Percentiles rank a stretch among this genome's conserved stretches.
Conservation (phyloP, 345 rosid genomes). For the Angophora floribunda region DNA sequence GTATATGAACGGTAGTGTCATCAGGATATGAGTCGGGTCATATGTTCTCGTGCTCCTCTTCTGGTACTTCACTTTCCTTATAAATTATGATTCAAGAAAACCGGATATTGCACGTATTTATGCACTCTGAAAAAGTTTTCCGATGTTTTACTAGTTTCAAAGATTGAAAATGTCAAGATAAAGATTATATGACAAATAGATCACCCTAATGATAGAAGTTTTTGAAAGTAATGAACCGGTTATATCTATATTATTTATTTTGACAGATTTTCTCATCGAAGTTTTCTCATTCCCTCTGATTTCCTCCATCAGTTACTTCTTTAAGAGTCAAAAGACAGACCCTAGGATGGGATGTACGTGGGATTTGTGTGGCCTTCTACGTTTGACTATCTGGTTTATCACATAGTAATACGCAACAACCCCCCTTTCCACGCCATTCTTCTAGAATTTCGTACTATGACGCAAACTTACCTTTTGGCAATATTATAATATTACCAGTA, state of each 20-base stretch:
- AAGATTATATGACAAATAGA: accelerated
- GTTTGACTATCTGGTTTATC: not conserved
- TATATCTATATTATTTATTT: not conserved
- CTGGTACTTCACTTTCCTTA: not conserved
- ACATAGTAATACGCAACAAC: not conserved
- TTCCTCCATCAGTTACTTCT: not conserved
- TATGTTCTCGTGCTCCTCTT: not conserved
- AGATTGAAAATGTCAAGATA: not conserved
- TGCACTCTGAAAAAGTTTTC: not conserved
- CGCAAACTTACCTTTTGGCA: not conserved
- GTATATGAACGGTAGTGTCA: not conserved
- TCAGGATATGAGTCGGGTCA: not conserved
- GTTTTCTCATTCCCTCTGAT: not conserved
- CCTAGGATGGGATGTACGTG: not conserved
- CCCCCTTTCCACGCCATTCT: not conserved
- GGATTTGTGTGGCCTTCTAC: not conserved
- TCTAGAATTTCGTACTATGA: not conserved
- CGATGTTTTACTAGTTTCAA: not conserved
- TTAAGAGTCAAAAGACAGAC: not conserved
- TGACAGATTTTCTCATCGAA: not conserved
- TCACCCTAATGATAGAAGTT: not conserved
- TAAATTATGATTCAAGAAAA: not conserved
- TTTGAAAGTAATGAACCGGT: not conserved
- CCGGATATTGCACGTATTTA: not conserved
- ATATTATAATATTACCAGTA: not conserved